Base-by-base conservation (phyloP, 352 stramenopile species). In the Phytophthora kernoviae region DNA sequence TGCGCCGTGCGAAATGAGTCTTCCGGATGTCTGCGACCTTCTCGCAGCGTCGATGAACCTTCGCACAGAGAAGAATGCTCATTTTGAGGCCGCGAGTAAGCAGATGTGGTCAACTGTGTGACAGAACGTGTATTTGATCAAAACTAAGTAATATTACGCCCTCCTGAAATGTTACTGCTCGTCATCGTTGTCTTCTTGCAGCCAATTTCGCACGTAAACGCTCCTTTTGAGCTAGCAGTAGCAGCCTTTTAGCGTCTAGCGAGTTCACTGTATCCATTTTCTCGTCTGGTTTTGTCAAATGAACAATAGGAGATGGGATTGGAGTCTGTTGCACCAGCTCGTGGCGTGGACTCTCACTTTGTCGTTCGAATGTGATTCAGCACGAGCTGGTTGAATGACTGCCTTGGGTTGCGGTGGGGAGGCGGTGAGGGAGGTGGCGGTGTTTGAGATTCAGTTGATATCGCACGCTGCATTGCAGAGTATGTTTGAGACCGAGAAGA, bases 191-290 rank as follows among this genome's bases (percentile, higher is more conserved):
- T 18, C 51, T 59, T 55, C 65, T 73, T 21, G 75, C 79, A 39
- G 77, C 71, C 47, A 93, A 64, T 50, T 90, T 93, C 0, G 78
- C 79, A 8, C 79, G 75, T 14, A 93, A 45, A 5, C 81, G 68
- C 55, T 91, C 81, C 47, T 89, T 91, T 45, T 93, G 84, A 24
- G 69, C 81, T 22, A 87, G 6, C 11, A 93, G 42, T 9, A 75
- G 45, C 37, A 70, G 64, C 56, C 77, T 90, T 62, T 90, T 90
- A 2, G 68, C 56, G 8, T 88, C 77, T 40, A 69, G 53, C 4
- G 43, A 27, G 27, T 59, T 58, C 14, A 42, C 18, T 40, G 26
- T 5, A 39, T 36, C 24, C 20, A 49, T 60, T 26, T 22, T 32
- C 22, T 49, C 42, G 21, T 42, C 33, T 45, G 26, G 14, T 50